phyloP scores from a whole-genome alignment of 129 eudicot species.

The Chrysanthemum seticuspe region DNA sequence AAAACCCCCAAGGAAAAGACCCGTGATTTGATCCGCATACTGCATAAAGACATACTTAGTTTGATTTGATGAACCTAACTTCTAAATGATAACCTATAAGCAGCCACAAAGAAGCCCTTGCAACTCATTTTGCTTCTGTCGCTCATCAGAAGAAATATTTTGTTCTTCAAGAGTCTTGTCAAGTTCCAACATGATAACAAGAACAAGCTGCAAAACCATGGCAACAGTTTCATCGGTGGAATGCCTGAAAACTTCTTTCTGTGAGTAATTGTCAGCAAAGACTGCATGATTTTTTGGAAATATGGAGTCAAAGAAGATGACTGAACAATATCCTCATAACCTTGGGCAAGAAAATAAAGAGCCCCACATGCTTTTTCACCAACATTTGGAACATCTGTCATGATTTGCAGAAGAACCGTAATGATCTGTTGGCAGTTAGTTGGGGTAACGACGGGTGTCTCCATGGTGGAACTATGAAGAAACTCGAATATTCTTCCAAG shows the following conservation, averaged over 20 bases:
- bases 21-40: too few species aligned
- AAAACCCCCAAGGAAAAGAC: too few species aligned
- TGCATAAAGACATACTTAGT: too few species aligned
- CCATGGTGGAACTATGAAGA: conserved; percentile 78
- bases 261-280: conserved; percentile 66
- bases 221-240: conserved; percentile 77
- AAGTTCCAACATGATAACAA: conserved; percentile 36
- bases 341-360: conserved; percentile 77
- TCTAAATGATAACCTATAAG: too few species aligned
- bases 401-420: conserved; percentile 75
- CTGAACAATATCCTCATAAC: conserved; percentile 64
- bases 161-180: too few species aligned
- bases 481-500: conserved; percentile 81
- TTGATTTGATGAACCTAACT: too few species aligned
- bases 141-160: too few species aligned
- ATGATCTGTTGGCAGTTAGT: conserved; percentile 80
- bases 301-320: conserved; percentile 24
- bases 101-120: too few species aligned
- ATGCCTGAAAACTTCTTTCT: conserved; percentile 90
- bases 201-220: conserved; percentile 76
- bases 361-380: conserved; percentile 49
- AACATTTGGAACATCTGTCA: conserved; percentile 88
- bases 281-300: conserved; percentile 74
- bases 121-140: too few species aligned
- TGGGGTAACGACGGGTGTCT: conserved; percentile 62